Evolutionary conservation across 2,329 filamentous ascomycete genomes (phyloP).

Genomic region (Cordyceps militaris): DNA sequence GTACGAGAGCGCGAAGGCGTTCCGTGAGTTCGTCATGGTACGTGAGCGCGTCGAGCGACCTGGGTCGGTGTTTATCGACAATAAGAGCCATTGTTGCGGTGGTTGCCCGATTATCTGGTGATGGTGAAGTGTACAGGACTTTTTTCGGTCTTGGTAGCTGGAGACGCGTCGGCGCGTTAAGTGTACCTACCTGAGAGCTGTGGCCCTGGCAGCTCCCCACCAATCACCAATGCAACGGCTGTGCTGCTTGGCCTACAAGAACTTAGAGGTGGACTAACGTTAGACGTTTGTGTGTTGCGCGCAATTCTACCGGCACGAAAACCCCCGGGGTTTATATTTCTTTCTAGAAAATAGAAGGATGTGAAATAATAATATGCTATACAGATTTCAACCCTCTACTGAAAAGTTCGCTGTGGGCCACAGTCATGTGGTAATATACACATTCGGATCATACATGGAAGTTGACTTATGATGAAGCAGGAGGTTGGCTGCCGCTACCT

Average conservation of each 20-base stretch:
- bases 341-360: neutral
- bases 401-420: neutral
- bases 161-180: slow-evolving; percentile 21
- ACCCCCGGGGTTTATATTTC: neutral
- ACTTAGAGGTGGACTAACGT: no score
- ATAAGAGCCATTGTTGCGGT: slow-evolving; percentile 54
- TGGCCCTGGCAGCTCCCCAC: slow-evolving; percentile 6
- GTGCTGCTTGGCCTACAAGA: neutral
- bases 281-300: neutral
- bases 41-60: slow-evolving; percentile 68
- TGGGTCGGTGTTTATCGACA: slow-evolving; percentile 65
- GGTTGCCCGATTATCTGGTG: slow-evolving; percentile 9
- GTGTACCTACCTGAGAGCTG: neutral
- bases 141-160: slow-evolving; percentile 17
- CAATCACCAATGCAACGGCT: no score
- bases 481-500: slow-evolving; percentile 26
- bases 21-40: slow-evolving; percentile 88
- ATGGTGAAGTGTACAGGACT: slow-evolving; percentile 15
- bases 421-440: slow-evolving; percentile 7
- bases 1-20: slow-evolving; percentile 76
- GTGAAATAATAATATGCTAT: neutral
- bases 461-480: slow-evolving; percentile 23
- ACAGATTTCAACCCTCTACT: neutral
- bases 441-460: slow-evolving; percentile 15
- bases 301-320: no score